Evolutionary conservation across 176 grass and related monocot species (phyloP), one percentile per base, ranked within the genome.

Genomic region (Panicum miliaceum): DNA sequence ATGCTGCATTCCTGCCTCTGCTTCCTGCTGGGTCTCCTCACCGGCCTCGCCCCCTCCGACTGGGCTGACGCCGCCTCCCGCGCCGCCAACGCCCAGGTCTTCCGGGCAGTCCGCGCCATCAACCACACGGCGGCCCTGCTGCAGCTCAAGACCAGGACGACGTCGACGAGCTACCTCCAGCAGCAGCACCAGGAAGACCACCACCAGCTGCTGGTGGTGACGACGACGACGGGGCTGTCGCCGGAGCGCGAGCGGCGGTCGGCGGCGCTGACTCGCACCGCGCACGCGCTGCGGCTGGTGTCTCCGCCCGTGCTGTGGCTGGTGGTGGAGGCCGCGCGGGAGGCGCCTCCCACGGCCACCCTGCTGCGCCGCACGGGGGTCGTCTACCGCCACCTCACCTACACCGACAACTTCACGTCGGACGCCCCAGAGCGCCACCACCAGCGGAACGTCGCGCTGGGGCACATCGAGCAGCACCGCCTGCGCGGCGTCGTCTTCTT

Each of bases 241-340:
- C 78, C 52, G 57, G 71, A 88, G 51, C 38, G 61, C 48, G 82
- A 86, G 71, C 85, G 85, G 37, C 90, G 81, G 0, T 75, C 73
- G 0, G 89, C 96, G 3, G 81, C 83, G 29, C 84, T 98, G 72
- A 93, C 87, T 41, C 75, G 93, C 51, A 81, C 90, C 72, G 91
- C 93, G 53, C 89, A 93, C 83, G 84, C 89, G 8, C 65, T 98
- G 37, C 73, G 85, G 1, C 85, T 93, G 19, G 96, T 95, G 72
- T 62, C 89, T 27, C 79, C 93, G 36, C 96, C 96, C 13, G 54
- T 98, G 73, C 82, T 98, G 75, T 98, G 96, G 96, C 84, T 98
- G 82, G 91, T 98, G 35, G 93, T 95, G 62, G 93, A 98, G 85
- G 83, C 79, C 6, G 64, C 71, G 48, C 20, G 40, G 27, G 91